Conservation (phyloP, 306 rosid species). For the Prunus salicina region DNA sequence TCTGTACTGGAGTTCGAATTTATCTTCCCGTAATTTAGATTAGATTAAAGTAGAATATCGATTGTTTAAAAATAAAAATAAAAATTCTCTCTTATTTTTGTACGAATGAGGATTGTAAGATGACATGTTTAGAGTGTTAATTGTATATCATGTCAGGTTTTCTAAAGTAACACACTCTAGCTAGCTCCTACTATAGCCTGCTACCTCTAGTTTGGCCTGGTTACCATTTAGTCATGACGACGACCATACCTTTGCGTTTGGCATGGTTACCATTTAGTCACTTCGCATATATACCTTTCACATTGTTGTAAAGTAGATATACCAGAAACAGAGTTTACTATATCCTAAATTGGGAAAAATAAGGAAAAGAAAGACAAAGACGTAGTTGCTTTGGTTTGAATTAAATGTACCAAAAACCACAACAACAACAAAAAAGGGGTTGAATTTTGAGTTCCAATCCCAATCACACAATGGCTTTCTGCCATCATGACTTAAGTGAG, state of each 20-base stretch:
- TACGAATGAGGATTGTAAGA: no score
- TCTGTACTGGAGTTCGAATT: accelerated
- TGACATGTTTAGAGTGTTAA: no score
- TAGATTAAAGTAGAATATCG: no score
- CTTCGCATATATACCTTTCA: neutral
- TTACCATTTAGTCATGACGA: neutral
- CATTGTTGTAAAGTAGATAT: no score
- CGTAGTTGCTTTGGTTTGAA: neutral
- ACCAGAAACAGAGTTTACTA: neutral
- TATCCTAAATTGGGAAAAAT: neutral
- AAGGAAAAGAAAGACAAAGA: neutral
- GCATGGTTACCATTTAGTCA: neutral
- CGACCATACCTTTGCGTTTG: neutral
- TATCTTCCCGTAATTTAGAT: no score
- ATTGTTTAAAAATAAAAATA: no score
- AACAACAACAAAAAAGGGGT: neutral
- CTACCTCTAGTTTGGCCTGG: neutral
- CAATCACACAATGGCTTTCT: neutral
- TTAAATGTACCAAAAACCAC: neutral
- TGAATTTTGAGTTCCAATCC: neutral
- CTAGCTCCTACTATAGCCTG: no score
- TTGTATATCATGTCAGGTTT: no score
- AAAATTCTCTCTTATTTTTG: no score
- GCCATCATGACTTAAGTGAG: neutral
- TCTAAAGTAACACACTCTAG: no score